Conservation (phyloP, 148 eudicot genomes). For the Cornus florida region DNA sequence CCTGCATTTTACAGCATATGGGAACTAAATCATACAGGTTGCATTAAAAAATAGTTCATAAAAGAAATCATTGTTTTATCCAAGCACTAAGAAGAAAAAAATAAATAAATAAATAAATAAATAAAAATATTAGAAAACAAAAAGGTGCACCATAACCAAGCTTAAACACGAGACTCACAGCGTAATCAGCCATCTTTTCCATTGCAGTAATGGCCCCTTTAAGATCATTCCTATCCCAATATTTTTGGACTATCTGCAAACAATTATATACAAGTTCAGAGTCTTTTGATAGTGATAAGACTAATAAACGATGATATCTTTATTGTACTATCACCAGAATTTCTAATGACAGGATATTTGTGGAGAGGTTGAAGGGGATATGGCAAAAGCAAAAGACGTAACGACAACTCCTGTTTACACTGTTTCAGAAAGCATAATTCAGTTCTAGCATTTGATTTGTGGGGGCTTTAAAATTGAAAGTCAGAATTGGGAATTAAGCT, state of each 20-base stretch:
- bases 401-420: neutral
- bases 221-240: slow-evolving; percentile 87
- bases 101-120: no score
- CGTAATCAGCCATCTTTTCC: slow-evolving; percentile 88
- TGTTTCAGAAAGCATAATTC: no score
- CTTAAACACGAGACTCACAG: slow-evolving; percentile 48
- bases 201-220: slow-evolving; percentile 79
- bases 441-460: no score
- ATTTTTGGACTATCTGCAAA: slow-evolving; percentile 66
- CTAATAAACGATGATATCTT: neutral
- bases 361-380: neutral
- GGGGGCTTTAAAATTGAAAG: no score
- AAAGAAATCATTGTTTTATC: neutral
- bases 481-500: no score
- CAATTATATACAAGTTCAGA: slow-evolving; percentile 13
- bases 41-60: neutral
- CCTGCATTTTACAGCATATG: slow-evolving; percentile 49
- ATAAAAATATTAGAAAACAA: neutral
- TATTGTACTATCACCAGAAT: neutral
- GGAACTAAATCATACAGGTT: slow-evolving; percentile 5
- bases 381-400: neutral
- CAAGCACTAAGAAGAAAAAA: neutral
- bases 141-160: neutral
- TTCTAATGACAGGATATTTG: neutral
- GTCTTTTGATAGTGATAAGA: neutral